Percentiles rank a stretch among this genome's conserved stretches.
These are phyloP conservation scores for Septoria linicola DNA, from an alignment of 2,329 filamentous ascomycete species.

Conservation along the genomic window DNA sequence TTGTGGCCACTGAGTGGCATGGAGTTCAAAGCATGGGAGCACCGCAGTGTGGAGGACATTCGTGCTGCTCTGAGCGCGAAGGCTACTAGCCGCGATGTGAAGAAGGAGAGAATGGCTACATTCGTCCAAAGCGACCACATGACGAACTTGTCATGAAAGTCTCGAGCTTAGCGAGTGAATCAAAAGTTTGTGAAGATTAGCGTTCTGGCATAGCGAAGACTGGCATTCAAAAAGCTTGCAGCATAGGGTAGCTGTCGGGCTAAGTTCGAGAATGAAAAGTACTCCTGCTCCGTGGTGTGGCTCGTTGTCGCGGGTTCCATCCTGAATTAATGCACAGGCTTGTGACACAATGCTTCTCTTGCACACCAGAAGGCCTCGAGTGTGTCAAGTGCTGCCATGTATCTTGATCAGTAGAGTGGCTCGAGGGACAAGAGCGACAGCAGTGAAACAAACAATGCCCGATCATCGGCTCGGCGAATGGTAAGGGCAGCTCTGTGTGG, in stretches of 20 bases:
- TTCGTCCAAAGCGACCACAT: conserved; percentile 23
- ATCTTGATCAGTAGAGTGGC: no score
- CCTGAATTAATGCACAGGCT: no score
- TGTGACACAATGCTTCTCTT: no score
- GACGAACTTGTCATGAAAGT: conserved; percentile 15
- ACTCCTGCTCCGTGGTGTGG: no score
- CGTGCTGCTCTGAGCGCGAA: conserved; percentile 46
- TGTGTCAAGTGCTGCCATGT: no score
- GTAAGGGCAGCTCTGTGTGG: no score
- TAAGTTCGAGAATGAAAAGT: no score
- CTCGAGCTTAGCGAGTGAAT: not conserved
- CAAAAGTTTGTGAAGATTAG: conserved; percentile 2
- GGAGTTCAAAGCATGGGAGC: conserved; percentile 42
- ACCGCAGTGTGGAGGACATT: conserved; percentile 42
- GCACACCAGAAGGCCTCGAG: no score
- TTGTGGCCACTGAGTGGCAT: conserved; percentile 56
- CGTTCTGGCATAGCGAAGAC: conserved; percentile 7
- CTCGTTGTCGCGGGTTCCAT: no score
- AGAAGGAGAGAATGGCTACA: conserved; percentile 28
- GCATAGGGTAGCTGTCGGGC: not conserved
- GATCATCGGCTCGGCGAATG: no score
- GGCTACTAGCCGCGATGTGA: conserved; percentile 34
- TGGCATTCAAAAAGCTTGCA: conserved; percentile 1
- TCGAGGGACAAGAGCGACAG: no score
- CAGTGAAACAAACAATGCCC: no score